Conservation (phyloP, 1,284 basidiomycete genomes). For the Cystobasidium sp. region DNA sequence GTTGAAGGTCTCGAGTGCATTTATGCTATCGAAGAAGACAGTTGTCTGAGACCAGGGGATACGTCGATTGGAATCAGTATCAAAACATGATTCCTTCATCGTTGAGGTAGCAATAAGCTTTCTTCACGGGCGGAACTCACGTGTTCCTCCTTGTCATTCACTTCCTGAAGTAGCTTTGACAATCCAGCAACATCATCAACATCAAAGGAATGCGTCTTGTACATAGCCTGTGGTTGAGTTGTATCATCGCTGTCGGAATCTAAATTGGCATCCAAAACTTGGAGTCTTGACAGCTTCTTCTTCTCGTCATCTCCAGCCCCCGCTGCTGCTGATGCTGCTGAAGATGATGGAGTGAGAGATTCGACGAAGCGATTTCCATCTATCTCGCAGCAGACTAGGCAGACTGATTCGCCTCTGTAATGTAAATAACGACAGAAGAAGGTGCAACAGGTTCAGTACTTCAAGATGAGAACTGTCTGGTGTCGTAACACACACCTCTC, state of each 20-base stretch:
- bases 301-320: neutral
- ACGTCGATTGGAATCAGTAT: neutral
- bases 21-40: conserved; percentile 37
- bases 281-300: neutral
- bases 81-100: neutral
- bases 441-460: neutral
- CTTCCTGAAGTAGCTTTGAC: neutral
- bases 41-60: conserved; percentile 6
- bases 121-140: neutral
- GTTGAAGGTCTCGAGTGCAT: conserved; percentile 36
- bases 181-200: conserved; percentile 11
- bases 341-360: neutral
- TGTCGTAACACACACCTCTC: conserved; percentile 8
- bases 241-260: conserved; percentile 3
- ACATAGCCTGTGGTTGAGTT: neutral
- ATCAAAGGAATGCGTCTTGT: neutral
- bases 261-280: conserved; percentile 15
- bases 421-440: neutral
- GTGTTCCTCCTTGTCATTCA: neutral
- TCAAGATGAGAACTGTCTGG: neutral
- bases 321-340: too few species aligned
- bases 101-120: neutral
- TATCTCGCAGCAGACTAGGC: conserved; percentile 17
- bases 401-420: neutral
- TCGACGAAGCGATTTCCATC: conserved; percentile 22